Evolutionary conservation across 208 protist genomes (phyloP), one percentile per base, ranked within the genome.

Genomic region (Leishmania tropica): DNA sequence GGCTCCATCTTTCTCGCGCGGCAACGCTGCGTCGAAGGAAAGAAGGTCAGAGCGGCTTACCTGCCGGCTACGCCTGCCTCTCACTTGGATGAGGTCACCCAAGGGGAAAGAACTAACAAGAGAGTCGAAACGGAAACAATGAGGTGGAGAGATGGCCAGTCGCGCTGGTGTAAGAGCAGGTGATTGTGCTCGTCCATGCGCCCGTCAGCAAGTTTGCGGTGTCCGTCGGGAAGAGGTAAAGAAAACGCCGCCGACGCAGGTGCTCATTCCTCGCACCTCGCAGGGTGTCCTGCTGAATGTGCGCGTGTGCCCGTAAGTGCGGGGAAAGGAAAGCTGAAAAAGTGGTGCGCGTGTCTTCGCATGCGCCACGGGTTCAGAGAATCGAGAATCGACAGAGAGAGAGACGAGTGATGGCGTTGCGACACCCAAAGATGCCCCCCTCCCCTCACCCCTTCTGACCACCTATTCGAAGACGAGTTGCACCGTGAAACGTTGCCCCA

Each of bases 1-100:
- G 92, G 93, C 81, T 97, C 92, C 94, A 97, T 97, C 31, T 51
- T 76, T 31, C 47, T 40, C 73, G n/a, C 51, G 35, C 35, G 19
- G 24, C 45, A 31, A 11, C 15, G 24, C 37, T 5, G 47, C 28
- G 24, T n/a, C 51, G 8, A 72, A 72, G 51, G 2, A 48, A 1
- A 58, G 62, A 73, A 54, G n/a, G 19, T 19, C 77, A 56, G n/a
- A 58, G 51, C 17, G 11, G 6, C 37, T 58, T 6, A 35, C 31
- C 10, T 51, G n/a, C 15, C 28, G 45, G n/a, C 10, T 15, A 35
- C 70, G 19, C 70, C 21, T 37, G 40, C 10, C 51, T 31, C 17
- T 54, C 37, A 1, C 35, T 48, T 10, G 28, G 24, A 24, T n/a
- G n/a, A 51, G 28, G 5, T 8, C 42, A 54, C 40, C 5, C 70